A percentile compares a stretch with the other conserved stretches of the same genome.
Evolutionary conservation across 495 filamentous ascomycete species (phyloP).

Genomic region (Gamarada debralockiae): DNA sequence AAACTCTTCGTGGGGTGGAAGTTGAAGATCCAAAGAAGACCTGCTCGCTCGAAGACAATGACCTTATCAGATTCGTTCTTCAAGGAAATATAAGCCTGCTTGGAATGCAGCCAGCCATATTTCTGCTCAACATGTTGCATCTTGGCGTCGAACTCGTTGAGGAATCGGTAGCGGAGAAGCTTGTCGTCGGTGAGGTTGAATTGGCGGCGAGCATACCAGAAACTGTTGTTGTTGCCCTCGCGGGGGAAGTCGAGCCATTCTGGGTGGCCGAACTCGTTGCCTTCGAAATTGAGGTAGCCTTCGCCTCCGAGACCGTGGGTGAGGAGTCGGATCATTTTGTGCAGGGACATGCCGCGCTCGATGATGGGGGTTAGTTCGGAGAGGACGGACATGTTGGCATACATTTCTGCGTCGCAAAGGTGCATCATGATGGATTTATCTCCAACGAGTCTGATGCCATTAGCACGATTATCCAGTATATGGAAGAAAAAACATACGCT

Average conservation of each 20-base stretch:
- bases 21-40: conserved; percentile 92
- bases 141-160: conserved; percentile 89
- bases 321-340: conserved; percentile 95
- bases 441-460: conserved; percentile 70
- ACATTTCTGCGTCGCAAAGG: conserved; percentile 95
- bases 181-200: conserved; percentile 87
- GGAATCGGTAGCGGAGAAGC: conserved; percentile 82
- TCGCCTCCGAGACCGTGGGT: conserved; percentile 95
- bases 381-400: conserved; percentile 93
- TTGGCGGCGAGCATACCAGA: conserved; percentile 94
- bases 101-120: conserved; percentile 86
- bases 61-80: conserved; percentile 96
- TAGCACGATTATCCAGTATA: not conserved
- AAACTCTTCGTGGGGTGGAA: conserved; percentile 87
- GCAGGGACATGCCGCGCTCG: conserved; percentile 82
- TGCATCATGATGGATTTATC: conserved; percentile 97
- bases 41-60: conserved; percentile 90
- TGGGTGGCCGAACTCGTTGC: conserved; percentile 97
- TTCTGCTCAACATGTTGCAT: conserved; percentile 87
- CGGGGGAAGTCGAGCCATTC: conserved; percentile 99
- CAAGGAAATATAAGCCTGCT: conserved; percentile 86
- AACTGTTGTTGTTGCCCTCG: conserved; percentile 90
- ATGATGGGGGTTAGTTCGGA: conserved; percentile 84
- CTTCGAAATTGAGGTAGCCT: conserved; percentile 97
- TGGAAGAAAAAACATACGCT: conserved; percentile 62